A percentile compares a stretch with the other conserved stretches of the same genome.
Evolutionary conservation across 2,329 filamentous ascomycete genomes (phyloP).

Genomic region (Fusarium buxicola): DNA sequence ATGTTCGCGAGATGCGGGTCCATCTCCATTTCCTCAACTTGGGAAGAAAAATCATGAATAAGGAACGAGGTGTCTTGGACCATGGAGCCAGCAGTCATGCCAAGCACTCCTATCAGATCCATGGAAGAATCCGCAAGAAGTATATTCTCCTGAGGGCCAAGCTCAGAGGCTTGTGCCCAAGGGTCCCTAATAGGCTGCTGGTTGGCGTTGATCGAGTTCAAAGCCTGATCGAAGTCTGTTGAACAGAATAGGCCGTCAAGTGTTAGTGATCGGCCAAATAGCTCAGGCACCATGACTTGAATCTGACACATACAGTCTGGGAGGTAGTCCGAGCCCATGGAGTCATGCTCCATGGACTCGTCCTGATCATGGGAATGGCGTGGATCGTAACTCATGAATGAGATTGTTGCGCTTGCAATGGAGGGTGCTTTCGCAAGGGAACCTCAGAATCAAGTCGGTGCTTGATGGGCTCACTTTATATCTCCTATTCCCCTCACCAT

Average conservation of each 20-base stretch:
- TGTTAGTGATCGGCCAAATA: slow-evolving; percentile 1
- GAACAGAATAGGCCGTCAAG: slow-evolving; percentile 1
- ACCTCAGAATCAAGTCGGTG: not conserved
- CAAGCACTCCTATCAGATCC: slow-evolving; percentile 4
- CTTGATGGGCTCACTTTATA: slow-evolving; percentile 24
- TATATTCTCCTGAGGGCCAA: not conserved
- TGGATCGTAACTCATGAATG: slow-evolving; percentile 25
- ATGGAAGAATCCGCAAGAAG: slow-evolving; percentile 12
- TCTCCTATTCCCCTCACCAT: not conserved
- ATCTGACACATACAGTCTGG: slow-evolving; percentile 25
- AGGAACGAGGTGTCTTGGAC: not conserved
- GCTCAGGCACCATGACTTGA: slow-evolving; percentile 23
- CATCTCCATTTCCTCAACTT: not conserved
- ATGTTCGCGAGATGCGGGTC: not conserved
- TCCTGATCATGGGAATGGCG: slow-evolving; percentile 12
- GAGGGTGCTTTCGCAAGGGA: slow-evolving; percentile 1
- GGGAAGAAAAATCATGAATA: not conserved
- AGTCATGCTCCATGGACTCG: slow-evolving; percentile 28
- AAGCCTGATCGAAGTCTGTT: slow-evolving; percentile 16
- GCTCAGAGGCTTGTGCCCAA: not conserved
- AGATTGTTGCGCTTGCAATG: not conserved
- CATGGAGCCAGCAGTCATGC: not conserved
- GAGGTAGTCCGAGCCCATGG: slow-evolving; percentile 33
- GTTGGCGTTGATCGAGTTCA: slow-evolving; percentile 4
- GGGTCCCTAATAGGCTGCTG: slow-evolving; percentile 16